A percentile compares a stretch with the other conserved stretches of the same genome.
Evolutionary conservation across 495 filamentous ascomycete species (phyloP).

Genomic region (Aspergillus nanangensis): DNA sequence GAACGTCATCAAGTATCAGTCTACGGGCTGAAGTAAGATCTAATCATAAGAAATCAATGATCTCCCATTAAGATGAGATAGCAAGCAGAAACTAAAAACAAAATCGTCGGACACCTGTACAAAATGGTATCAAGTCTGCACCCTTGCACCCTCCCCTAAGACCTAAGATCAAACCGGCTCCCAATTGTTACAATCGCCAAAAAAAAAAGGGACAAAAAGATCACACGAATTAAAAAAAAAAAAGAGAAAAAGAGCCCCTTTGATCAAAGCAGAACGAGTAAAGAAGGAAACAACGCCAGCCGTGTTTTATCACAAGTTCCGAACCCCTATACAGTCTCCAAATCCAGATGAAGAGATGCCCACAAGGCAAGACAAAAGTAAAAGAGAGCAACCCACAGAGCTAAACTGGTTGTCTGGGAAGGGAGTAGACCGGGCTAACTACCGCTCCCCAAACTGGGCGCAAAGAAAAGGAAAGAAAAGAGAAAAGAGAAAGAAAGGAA

Average conservation of each 20-base stretch:
- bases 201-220: conserved; percentile 5
- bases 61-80: not conserved
- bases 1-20: too few species aligned
- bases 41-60: not conserved
- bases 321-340: conserved; percentile 19
- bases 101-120: conserved; percentile 32
- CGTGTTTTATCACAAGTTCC: conserved; percentile 17
- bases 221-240: not conserved
- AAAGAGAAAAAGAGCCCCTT: not conserved
- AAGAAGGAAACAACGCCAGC: conserved; percentile 18
- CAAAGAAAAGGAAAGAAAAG: not conserved
- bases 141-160: not conserved
- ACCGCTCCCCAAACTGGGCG: too few species aligned
- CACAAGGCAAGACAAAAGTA: too few species aligned
- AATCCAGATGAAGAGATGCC: conserved; percentile 4
- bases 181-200: conserved; percentile 21
- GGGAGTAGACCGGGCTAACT: not conserved
- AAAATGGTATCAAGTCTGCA: conserved; percentile 42
- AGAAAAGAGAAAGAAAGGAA: not conserved
- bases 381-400: too few species aligned
- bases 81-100: conserved; percentile 1
- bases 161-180: conserved; percentile 8
- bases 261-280: not conserved
- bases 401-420: not conserved
- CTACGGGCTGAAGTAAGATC: not conserved